Conservation (phyloP, 768 basidiomycete genomes). For the Calocybe gangraenosa region DNA sequence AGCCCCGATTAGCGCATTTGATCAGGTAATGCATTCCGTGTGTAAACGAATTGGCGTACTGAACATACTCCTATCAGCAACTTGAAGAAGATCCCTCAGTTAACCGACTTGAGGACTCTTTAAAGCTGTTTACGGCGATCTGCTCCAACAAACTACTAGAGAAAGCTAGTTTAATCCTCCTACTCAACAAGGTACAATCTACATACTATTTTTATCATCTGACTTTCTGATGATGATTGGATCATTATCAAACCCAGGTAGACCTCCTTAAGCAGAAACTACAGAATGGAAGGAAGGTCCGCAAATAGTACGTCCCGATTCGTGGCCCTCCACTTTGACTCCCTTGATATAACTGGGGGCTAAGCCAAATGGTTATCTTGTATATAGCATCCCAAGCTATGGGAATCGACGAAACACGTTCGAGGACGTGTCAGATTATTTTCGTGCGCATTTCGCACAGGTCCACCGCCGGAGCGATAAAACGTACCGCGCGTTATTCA, state of each 20-base stretch:
- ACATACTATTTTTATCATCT: conserved; percentile 1
- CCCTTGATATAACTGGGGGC: not conserved
- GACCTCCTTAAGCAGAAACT: conserved; percentile 72
- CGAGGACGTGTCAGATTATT: conserved; percentile 76
- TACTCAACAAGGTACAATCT: conserved; percentile 68
- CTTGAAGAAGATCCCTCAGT: conserved; percentile 74
- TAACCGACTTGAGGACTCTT: conserved; percentile 77
- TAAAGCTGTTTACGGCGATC: conserved; percentile 69
- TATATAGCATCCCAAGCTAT: conserved; percentile 67
- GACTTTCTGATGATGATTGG: not conserved
- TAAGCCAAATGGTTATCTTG: not conserved
- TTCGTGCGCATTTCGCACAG: conserved; percentile 80
- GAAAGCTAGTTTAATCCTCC: conserved; percentile 65
- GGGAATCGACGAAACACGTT: conserved; percentile 72
- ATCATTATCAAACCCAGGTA: conserved; percentile 37
- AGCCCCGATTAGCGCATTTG: conserved; percentile 82
- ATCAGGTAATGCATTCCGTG: conserved; percentile 39
- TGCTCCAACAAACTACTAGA: conserved; percentile 71
- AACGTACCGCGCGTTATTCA: conserved; percentile 69
- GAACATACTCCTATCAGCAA: conserved; percentile 41
- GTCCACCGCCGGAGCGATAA: conserved; percentile 73
- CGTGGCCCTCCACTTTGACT: not conserved
- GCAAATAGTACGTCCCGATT: conserved; percentile 65
- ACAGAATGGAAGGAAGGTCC: conserved; percentile 59
- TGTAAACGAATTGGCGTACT: not conserved